phyloP scores from a whole-genome alignment of 495 filamentous ascomycete species.

The Podospora pseudocomata region DNA sequence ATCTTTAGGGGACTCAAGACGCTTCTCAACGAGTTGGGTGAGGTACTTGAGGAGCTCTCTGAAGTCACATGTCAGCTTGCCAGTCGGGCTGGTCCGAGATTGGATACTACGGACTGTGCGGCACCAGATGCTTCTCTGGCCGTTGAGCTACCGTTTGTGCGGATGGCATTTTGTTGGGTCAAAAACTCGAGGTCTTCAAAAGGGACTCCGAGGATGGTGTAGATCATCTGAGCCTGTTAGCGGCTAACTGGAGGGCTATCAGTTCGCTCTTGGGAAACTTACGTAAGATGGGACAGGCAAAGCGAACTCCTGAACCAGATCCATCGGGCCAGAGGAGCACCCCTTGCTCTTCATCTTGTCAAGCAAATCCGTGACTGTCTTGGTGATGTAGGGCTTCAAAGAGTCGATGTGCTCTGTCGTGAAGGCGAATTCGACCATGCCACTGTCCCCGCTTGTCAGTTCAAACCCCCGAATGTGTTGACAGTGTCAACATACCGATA shows the following conservation, averaged over 20 bases:
- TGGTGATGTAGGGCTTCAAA: slow-evolving; percentile 41
- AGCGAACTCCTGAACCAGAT: slow-evolving; percentile 43
- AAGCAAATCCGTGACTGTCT: slow-evolving; percentile 40
- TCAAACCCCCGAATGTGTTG: background rate
- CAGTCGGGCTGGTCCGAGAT: too few relatives aligned
- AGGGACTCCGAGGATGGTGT: slow-evolving; percentile 45
- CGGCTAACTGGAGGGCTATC: too few relatives aligned
- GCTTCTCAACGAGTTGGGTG: slow-evolving; percentile 34
- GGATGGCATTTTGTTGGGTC: slow-evolving; percentile 41
- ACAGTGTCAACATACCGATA: slow-evolving; percentile 21
- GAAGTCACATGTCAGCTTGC: background rate
- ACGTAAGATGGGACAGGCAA: slow-evolving; percentile 44
- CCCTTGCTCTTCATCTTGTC: slow-evolving; percentile 34
- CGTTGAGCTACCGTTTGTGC: slow-evolving; percentile 42
- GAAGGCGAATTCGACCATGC: slow-evolving; percentile 45
- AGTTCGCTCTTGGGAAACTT: background rate
- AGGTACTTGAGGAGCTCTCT: slow-evolving; percentile 42
- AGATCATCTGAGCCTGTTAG: slow-evolving; percentile 38
- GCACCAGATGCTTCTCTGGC: slow-evolving; percentile 41
- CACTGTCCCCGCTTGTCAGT: slow-evolving; percentile 10
- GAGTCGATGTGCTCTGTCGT: slow-evolving; percentile 34
- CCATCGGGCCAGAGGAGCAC: slow-evolving; percentile 33
- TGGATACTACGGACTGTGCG: slow-evolving; percentile 26
- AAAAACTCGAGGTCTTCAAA: slow-evolving; percentile 45
- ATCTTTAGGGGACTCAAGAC: slow-evolving; percentile 34